Conservation (phyloP, 768 basidiomycete genomes). For the Mrakia gelida region DNA sequence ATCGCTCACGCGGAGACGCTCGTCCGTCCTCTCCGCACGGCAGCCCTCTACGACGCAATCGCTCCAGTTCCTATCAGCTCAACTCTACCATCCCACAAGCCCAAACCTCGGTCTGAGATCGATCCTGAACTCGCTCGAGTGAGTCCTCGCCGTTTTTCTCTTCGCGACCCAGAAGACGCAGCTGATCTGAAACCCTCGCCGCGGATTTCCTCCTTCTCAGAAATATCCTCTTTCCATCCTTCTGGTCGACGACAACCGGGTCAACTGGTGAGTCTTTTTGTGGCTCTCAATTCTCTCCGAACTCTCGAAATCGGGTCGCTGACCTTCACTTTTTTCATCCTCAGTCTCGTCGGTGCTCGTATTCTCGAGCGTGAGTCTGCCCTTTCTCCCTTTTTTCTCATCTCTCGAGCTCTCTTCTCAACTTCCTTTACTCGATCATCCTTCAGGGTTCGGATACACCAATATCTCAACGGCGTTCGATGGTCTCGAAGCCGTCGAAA, state of each 20-base stretch:
- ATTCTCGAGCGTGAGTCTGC: conserved; percentile 11
- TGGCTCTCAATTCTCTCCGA: neutral
- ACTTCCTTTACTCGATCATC: too few relatives aligned
- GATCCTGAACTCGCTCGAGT: conserved; percentile 12
- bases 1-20: neutral
- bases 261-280: conserved; percentile 6
- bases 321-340: neutral
- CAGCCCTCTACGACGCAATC: neutral
- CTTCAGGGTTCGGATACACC: conserved; percentile 6
- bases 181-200: neutral
- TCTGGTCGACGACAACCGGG: conserved; percentile 25
- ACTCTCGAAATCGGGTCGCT: neutral
- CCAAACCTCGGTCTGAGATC: conserved; percentile 2
- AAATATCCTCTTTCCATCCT: conserved; percentile 16
- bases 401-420: neutral
- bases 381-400: neutral
- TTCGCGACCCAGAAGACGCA: neutral
- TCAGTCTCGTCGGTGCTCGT: conserved; percentile 15
- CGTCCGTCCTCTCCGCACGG: neutral
- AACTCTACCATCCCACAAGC: neutral
- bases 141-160: neutral
- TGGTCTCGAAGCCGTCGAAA: conserved; percentile 17
- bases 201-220: neutral
- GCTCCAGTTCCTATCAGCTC: neutral
- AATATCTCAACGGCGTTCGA: conserved; percentile 8